phyloP scores from a whole-genome alignment of 2,329 filamentous ascomycete species.

The Botrytis medusae region DNA sequence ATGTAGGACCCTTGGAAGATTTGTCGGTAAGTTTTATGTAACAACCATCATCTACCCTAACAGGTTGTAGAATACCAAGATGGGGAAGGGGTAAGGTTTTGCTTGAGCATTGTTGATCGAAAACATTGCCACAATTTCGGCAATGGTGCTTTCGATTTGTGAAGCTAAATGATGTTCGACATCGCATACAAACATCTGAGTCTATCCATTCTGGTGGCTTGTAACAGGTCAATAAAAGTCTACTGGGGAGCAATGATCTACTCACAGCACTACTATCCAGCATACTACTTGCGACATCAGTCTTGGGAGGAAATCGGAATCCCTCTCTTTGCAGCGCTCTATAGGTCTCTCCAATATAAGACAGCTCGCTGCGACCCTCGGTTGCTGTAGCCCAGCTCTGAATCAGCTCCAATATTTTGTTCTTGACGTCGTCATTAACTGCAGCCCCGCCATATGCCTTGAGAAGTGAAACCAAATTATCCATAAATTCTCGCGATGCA shows the following conservation, averaged over 20 bases:
- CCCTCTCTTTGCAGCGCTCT: slow-evolving; percentile 78
- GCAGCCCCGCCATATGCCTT: slow-evolving; percentile 73
- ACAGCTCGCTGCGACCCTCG: slow-evolving; percentile 77
- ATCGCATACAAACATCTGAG: slow-evolving; percentile 98
- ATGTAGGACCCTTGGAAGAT: slow-evolving; percentile 48
- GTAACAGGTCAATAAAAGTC: slow-evolving; percentile 19
- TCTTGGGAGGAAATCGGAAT: slow-evolving; percentile 83
- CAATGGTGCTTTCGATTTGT: slow-evolving; percentile 99
- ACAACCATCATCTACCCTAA: slow-evolving; percentile 94
- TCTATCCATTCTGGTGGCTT: slow-evolving; percentile 96
- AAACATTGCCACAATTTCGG: slow-evolving; percentile 95
- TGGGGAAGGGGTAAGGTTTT: slow-evolving; percentile 88
- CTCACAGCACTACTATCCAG: slow-evolving; percentile 91
- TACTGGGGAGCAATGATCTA: slow-evolving; percentile 29
- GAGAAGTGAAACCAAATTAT: slow-evolving; percentile 87
- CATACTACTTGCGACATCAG: slow-evolving; percentile 92
- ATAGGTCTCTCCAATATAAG: slow-evolving; percentile 89
- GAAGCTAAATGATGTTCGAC: slow-evolving; percentile 91
- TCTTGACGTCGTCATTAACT: slow-evolving; percentile 80
- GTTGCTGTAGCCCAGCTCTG: slow-evolving; percentile 91
- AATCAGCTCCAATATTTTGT: slow-evolving; percentile 89
- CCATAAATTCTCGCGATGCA: slow-evolving; percentile 96
- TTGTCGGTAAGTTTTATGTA: slow-evolving; percentile 85
- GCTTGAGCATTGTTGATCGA: slow-evolving; percentile 90
- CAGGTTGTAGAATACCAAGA: slow-evolving; percentile 85